Percentiles rank a stretch among this genome's conserved stretches.
Conservation (phyloP, 2,329 filamentous ascomycete species). For the Onygena corvina region DNA sequence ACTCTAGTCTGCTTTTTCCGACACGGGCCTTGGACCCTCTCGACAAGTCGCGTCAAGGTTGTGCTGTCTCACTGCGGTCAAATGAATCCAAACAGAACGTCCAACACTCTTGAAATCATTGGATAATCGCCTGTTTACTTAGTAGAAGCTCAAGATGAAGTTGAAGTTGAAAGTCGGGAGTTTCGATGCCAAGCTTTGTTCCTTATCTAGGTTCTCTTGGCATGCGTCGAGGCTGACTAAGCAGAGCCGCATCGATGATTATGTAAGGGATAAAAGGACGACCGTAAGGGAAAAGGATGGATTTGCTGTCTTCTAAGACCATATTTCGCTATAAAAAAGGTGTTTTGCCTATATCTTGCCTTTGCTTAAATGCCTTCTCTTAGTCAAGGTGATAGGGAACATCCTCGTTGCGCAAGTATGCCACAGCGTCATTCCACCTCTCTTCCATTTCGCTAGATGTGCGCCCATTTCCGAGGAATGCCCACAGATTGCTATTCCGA, state of each 20-base stretch:
- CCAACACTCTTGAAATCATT: too few species aligned
- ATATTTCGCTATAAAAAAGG: too few species aligned
- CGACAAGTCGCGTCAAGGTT: too few species aligned
- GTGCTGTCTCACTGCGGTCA: too few species aligned
- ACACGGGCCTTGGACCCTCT: too few species aligned
- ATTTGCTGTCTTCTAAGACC: too few species aligned
- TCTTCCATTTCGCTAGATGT: constrained; percentile 12
- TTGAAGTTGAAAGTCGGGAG: background rate
- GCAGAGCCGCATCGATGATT: background rate
- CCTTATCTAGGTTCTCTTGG: constrained; percentile 1
- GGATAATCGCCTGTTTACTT: background rate
- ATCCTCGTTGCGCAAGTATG: constrained; percentile 23
- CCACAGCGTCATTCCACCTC: background rate
- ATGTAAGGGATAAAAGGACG: too few species aligned
- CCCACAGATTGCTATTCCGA: constrained; percentile 19
- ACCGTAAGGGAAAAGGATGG: too few species aligned
- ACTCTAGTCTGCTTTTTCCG: too few species aligned
- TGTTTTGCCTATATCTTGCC: too few species aligned
- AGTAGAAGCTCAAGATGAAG: background rate
- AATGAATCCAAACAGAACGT: too few species aligned
- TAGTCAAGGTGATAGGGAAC: background rate
- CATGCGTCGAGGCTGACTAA: background rate
- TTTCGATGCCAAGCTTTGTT: background rate
- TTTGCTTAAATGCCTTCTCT: too few species aligned
- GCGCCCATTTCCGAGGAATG: constrained; percentile 14